Percentiles rank a stretch among this genome's conserved stretches.
Conservation (phyloP, 2,329 filamentous ascomycete genomes). For the Akanthomyces dipterigenus region DNA sequence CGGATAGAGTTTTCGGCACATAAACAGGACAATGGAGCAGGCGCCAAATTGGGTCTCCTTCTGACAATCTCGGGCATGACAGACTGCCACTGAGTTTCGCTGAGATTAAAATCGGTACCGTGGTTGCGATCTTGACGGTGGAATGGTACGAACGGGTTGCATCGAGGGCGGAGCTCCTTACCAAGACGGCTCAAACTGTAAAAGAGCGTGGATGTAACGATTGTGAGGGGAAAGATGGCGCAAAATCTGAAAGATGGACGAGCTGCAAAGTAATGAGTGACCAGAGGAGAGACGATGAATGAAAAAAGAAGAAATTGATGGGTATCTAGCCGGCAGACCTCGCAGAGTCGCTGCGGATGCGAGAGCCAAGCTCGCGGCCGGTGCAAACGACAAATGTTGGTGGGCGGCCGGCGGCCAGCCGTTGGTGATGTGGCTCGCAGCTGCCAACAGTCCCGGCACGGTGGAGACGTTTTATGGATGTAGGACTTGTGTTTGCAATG, state of each 20-base stretch:
- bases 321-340: neutral
- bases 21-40: neutral
- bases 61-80: neutral
- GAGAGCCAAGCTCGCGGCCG: neutral
- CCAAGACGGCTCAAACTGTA: constrained; percentile 1
- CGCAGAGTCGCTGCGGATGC: neutral
- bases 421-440: neutral
- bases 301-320: neutral
- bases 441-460: neutral
- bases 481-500: neutral
- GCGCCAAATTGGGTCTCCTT: neutral
- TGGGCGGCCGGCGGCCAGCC: neutral
- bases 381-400: neutral
- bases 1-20: neutral
- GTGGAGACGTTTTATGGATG: neutral
- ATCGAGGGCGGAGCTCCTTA: neutral
- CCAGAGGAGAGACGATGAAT: neutral
- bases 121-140: neutral
- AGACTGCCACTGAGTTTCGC: neutral
- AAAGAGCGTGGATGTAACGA: neutral
- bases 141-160: neutral
- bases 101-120: neutral
- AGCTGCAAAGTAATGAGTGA: neutral
- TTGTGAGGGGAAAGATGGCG: neutral
- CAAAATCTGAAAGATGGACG: neutral